Conservation (phyloP, 2,329 filamentous ascomycete species). For the Ophiostoma sp. region DNA sequence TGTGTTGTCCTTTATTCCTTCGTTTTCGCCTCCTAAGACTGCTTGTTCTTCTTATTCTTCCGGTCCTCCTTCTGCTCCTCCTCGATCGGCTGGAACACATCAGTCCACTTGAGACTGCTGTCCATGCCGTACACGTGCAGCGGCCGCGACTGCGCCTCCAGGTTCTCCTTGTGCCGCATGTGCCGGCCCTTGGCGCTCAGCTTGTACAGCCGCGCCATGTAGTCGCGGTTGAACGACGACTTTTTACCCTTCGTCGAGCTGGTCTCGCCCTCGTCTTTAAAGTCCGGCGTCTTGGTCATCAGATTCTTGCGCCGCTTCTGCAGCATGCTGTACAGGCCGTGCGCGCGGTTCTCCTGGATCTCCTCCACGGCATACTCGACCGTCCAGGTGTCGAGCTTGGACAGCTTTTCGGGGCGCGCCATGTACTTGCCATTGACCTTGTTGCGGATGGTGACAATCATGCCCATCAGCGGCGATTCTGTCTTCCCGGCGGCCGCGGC, state of each 20-base stretch:
- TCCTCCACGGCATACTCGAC: slow-evolving; percentile 72
- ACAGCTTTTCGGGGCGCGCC: slow-evolving; percentile 52
- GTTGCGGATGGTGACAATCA: slow-evolving; percentile 65
- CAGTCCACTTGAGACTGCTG: slow-evolving; percentile 33
- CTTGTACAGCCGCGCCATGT: slow-evolving; percentile 22
- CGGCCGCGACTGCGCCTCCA: slow-evolving; percentile 44
- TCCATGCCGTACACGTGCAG: slow-evolving; percentile 45
- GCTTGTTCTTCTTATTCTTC: not conserved
- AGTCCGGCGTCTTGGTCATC: slow-evolving; percentile 11
- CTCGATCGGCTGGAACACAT: slow-evolving; percentile 33
- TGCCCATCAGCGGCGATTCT: slow-evolving; percentile 38
- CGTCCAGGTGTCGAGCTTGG: slow-evolving; percentile 51
- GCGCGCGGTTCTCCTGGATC: slow-evolving; percentile 20
- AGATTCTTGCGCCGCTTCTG: slow-evolving; percentile 24
- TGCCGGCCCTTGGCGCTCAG: slow-evolving; percentile 25
- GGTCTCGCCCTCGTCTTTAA: not conserved
- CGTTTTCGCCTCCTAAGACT: slow-evolving; percentile 14
- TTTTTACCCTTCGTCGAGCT: not conserved
- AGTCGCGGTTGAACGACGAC: slow-evolving; percentile 25
- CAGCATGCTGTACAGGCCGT: slow-evolving; percentile 24
- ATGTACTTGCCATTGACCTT: slow-evolving; percentile 63
- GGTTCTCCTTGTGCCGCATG: slow-evolving; percentile 36
- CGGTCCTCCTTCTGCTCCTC: slow-evolving; percentile 16
- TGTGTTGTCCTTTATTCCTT: not conserved
- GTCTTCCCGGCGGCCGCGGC: slow-evolving; percentile 15